Base-by-base conservation (phyloP, 2,329 filamentous ascomycete genomes). In the Grosmannia penicillata region DNA sequence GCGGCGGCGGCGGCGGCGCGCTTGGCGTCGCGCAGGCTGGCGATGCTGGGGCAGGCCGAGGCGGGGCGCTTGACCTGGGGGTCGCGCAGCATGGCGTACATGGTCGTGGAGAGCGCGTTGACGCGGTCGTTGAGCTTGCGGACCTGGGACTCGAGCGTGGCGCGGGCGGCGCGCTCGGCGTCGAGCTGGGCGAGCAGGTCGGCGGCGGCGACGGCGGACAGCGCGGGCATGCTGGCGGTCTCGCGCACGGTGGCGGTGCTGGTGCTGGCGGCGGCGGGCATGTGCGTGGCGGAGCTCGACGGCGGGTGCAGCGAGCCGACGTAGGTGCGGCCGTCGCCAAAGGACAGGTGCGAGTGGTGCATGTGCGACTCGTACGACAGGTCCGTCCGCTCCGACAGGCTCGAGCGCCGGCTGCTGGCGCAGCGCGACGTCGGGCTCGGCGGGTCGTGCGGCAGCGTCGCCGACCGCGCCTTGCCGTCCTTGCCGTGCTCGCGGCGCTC, bases 101-200 rank as follows among this genome's bases (percentile, higher is more conserved):
- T 62, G 37, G 57, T 57, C 6, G 53, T 57, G 2, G 62, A 63
- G 33, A 71, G 47, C 9, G 63, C 52, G 45, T 66, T 64, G 33
- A 75, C 46, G 31, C 65, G 63, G 25, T 66, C 63, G 18, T 60
- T 61, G 6, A 79, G 57, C 30, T 60, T 65, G 40, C 60, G 66
- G 24, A 78, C 70, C 41, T 75, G 63, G 2, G 59, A 56, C 50
- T 78, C 75, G 5, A 79, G 62, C 4, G 63, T 58, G 40, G 66
- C 59, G 6, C 75, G 63, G 6, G 69, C 68, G 1, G 62, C 61
- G 21, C 72, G 70, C 50, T 79, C 75, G 2, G 62, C 60, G 40
- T 74, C 62, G 21, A 78, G 58, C 39, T 77, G 59, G 14, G 63
- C 59, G 22, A 67, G 51, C 14, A 78, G 57, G 2, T 59, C 62